Evolutionary conservation across 2,329 filamentous ascomycete species (phyloP), one percentile per base, ranked within the genome.

Genomic region (Sporothrix inflata): DNA sequence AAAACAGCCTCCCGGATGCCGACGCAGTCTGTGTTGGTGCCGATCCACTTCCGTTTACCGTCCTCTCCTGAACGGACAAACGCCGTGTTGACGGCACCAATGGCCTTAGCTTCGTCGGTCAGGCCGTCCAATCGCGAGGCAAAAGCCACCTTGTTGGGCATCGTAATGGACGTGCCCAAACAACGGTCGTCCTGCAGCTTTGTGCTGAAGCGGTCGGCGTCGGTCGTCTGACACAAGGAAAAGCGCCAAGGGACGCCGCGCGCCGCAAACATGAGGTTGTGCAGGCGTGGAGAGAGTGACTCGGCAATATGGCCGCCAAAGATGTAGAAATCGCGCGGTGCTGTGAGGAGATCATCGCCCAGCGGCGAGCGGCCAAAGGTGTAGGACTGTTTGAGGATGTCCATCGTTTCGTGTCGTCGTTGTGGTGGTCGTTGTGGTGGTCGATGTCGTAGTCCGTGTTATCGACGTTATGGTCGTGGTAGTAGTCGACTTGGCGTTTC

Each of bases 141-240:
- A 65, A 65, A 65, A 40, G 38, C 21, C 38, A 65, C 60, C 60
- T 65, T 65, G 60, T 65, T 65, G 21, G 60, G 60, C 60, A 65
- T 65, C n/a, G 60, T 65, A 3, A 66, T 30, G 40, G 42, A 49
- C 2, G 40, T 21, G 42, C 61, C 40, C 4, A 66, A 30, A 24
- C 61, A 66, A 21, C 61, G 40, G n/a, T 14, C n/a, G 14, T 47
- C 21, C 21, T 34, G 40, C 21, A 66, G 61, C 9, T 66, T 24
- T 27, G 2, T 12, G 2, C 40, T 19, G 24, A 66, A 27, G 1
- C 55, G 55, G n/a, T 19, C 40, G 6, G 40, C 4, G 9, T 66
- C 42, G 4, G 40, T 30, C 21, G 61, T 49, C 61, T 49, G 21
- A 6, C 38, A 30, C 40, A 66, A 40, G 1, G 1, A 14, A 45